Conservation (phyloP, 345 rosid genomes). For the Iberis pinnata region DNA sequence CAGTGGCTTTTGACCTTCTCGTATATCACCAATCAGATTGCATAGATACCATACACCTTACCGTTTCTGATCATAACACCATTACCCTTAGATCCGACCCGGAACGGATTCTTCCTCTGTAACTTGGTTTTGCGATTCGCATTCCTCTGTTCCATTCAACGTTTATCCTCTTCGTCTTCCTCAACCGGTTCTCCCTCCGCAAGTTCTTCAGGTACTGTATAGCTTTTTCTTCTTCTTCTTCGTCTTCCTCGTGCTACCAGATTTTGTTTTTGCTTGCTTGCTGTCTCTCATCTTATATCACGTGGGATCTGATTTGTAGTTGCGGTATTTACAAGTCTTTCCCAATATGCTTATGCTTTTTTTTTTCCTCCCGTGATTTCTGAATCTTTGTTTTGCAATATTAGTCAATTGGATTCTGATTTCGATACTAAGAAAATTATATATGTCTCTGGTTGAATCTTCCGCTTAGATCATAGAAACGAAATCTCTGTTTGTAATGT, state of each 20-base stretch:
- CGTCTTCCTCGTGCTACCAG: not conserved
- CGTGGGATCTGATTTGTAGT: slow-evolving; percentile 29
- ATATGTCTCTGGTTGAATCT: slow-evolving; percentile 3
- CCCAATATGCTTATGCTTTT: slow-evolving; percentile 17
- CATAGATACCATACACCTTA: not conserved
- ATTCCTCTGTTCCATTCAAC: slow-evolving; percentile 29
- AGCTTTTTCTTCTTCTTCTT: not conserved
- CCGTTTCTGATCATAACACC: slow-evolving; percentile 8
- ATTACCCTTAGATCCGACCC: slow-evolving; percentile 20
- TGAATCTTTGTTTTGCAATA: slow-evolving; percentile 15
- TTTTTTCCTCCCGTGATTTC: not conserved
- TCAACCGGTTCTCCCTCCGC: not conserved
- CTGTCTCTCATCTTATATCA: slow-evolving; percentile 18
- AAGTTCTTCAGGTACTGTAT: slow-evolving; percentile 16
- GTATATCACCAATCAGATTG: slow-evolving; percentile 2
- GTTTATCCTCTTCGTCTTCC: slow-evolving; percentile 15
- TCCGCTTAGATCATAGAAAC: not conserved
- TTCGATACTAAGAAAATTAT: not conserved
- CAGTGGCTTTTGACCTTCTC: slow-evolving; percentile 20
- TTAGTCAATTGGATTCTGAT: slow-evolving; percentile 2
- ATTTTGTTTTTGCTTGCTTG: slow-evolving; percentile 11
- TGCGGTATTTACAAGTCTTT: slow-evolving; percentile 25
- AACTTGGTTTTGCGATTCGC: slow-evolving; percentile 20
- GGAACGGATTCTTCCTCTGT: slow-evolving; percentile 12
- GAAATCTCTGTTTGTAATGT: not conserved